Evolutionary conservation across 352 stramenopile species (phyloP).

Genomic region (Pythium dissotocum): DNA sequence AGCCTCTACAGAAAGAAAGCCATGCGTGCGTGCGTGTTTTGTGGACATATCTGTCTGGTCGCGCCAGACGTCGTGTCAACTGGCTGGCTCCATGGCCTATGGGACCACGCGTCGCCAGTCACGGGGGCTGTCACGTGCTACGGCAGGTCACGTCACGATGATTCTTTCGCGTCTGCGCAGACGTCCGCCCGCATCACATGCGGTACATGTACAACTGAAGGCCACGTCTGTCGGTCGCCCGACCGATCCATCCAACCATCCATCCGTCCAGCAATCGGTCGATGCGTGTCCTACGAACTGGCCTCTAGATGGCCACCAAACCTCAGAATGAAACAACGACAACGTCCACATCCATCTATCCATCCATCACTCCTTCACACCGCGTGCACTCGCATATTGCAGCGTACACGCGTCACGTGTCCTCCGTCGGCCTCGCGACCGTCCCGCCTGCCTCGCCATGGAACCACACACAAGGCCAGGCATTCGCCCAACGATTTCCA

Average conservation of each 20-base stretch:
- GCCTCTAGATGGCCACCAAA: background rate
- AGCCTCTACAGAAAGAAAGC: background rate
- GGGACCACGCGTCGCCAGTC: background rate
- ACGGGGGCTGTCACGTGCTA: background rate
- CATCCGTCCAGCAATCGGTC: background rate
- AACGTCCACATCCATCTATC: background rate
- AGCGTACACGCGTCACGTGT: background rate
- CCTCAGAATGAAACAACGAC: background rate
- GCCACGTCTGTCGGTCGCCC: constrained; percentile 1
- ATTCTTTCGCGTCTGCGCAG: background rate
- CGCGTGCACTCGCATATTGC: background rate
- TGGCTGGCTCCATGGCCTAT: background rate
- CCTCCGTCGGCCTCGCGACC: background rate
- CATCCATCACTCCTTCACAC: too few relatives aligned
- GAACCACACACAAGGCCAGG: too few relatives aligned
- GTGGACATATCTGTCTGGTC: background rate
- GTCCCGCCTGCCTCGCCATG: too few relatives aligned
- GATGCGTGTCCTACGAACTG: background rate
- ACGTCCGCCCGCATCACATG: background rate
- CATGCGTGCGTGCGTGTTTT: background rate
- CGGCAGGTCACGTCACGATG: background rate
- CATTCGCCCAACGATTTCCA: too few relatives aligned
- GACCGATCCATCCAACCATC: background rate
- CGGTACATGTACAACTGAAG: background rate
- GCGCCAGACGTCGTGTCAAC: background rate